These are phyloP conservation scores for Plenodomus tracheiphilus DNA, from an alignment of 2,329 filamentous ascomycete species.

Conservation along the genomic window DNA sequence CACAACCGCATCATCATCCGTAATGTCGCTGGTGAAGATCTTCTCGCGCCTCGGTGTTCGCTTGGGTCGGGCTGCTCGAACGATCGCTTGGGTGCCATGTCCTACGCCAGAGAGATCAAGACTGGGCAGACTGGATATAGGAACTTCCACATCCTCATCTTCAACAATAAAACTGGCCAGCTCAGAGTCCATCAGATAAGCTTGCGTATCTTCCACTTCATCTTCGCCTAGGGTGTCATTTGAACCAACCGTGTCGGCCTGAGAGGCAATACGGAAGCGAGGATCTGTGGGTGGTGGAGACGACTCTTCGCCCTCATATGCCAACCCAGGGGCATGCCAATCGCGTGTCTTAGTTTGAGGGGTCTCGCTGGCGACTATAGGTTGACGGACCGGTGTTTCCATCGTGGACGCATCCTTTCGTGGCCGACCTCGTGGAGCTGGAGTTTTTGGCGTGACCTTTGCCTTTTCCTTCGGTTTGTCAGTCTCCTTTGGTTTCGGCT, in stretches of 20 bases:
- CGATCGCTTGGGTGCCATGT: conserved; percentile 39
- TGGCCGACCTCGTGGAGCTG: conserved; percentile 30
- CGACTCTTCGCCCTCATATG: conserved; percentile 38
- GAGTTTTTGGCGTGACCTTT: conserved; percentile 16
- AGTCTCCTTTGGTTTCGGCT: conserved; percentile 13
- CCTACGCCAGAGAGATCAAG: conserved; percentile 32
- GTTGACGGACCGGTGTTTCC: conserved; percentile 22
- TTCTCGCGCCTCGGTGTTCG: conserved; percentile 28
- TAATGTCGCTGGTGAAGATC: conserved; percentile 41
- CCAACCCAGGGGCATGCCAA: conserved; percentile 33
- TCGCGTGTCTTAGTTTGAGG: conserved; percentile 24
- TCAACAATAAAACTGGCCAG: conserved; percentile 51
- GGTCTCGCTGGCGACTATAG: conserved; percentile 13
- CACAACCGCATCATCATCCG: conserved; percentile 37
- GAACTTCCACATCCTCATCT: conserved; percentile 41
- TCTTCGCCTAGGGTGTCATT: conserved; percentile 48
- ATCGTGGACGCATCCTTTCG: conserved; percentile 17
- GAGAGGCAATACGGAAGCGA: conserved; percentile 42
- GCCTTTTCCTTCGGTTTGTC: conserved; percentile 13
- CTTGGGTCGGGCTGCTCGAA: conserved; percentile 27
- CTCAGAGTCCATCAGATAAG: conserved; percentile 50
- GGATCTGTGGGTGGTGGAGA: conserved; percentile 47
- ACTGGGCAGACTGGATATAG: conserved; percentile 39
- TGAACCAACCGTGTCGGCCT: conserved; percentile 49
- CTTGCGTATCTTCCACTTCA: conserved; percentile 45